Evolutionary conservation across 2,329 filamentous ascomycete genomes (phyloP).

Genomic region (Fusarium redolens): DNA sequence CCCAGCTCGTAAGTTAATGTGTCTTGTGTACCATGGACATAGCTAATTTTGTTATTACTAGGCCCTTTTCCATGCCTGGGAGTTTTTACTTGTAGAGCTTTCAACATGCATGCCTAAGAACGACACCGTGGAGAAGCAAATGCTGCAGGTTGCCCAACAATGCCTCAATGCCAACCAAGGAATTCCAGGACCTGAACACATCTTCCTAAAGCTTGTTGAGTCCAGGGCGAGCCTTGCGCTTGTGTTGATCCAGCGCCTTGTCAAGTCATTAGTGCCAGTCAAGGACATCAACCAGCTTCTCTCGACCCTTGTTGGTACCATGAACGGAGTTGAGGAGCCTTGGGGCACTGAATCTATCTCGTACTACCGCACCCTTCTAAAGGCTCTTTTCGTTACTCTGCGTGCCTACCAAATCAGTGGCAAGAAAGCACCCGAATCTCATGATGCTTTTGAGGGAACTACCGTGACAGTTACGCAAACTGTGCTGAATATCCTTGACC

Average conservation of each 20-base stretch:
- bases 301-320: slow-evolving; percentile 61
- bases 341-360: slow-evolving; percentile 64
- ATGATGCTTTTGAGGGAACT: slow-evolving; percentile 49
- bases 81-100: slow-evolving; percentile 85
- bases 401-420: slow-evolving; percentile 67
- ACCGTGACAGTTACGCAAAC: slow-evolving; percentile 65
- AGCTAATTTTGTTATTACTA: slow-evolving; percentile 50
- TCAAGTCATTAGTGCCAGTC: slow-evolving; percentile 64
- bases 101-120: slow-evolving; percentile 70
- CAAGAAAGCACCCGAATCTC: slow-evolving; percentile 48
- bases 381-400: slow-evolving; percentile 85
- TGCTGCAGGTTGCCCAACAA: slow-evolving; percentile 79
- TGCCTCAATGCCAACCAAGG: slow-evolving; percentile 83
- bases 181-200: slow-evolving; percentile 76
- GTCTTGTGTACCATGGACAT: slow-evolving; percentile 41
- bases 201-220: slow-evolving; percentile 84
- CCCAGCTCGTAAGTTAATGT: slow-evolving; percentile 76
- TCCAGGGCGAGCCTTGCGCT: slow-evolving; percentile 84
- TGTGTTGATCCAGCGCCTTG: slow-evolving; percentile 82
- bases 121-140: slow-evolving; percentile 70
- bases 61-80: slow-evolving; percentile 89
- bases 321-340: slow-evolving; percentile 65
- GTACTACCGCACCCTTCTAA: slow-evolving; percentile 87
- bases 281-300: slow-evolving; percentile 65
- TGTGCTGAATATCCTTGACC: slow-evolving; percentile 82